phyloP scores from a whole-genome alignment of 2,329 filamentous ascomycete genomes.

The Fusarium pininemorale region DNA sequence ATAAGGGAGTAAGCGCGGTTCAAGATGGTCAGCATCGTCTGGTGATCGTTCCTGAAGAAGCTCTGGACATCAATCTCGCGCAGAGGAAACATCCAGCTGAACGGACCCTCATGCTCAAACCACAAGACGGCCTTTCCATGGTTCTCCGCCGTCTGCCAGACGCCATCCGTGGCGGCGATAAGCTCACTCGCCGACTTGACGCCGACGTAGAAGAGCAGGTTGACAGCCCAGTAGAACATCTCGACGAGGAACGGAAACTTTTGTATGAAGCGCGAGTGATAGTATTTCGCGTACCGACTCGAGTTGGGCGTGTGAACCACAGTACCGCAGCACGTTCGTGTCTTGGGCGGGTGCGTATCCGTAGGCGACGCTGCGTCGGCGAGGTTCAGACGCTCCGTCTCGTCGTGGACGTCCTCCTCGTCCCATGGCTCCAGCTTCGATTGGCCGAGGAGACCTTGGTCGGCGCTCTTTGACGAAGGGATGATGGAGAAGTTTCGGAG shows the following conservation, averaged over 20 bases:
- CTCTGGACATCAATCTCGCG: conserved; percentile 62
- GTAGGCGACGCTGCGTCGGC: conserved; percentile 17
- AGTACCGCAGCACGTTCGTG: conserved; percentile 59
- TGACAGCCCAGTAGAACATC: conserved; percentile 79
- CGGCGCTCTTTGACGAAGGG: conserved; percentile 24
- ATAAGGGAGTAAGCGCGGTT: conserved; percentile 69
- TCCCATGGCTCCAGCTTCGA: conserved; percentile 36
- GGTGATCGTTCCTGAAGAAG: conserved; percentile 65
- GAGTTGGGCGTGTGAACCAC: conserved; percentile 65
- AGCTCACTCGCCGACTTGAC: conserved; percentile 41
- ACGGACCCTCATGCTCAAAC: conserved; percentile 60
- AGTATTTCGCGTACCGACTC: conserved; percentile 66
- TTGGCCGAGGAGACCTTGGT: conserved; percentile 38
- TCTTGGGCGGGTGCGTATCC: conserved; percentile 55
- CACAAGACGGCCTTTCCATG: conserved; percentile 65
- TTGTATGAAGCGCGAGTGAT: conserved; percentile 70
- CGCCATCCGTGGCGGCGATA: conserved; percentile 51
- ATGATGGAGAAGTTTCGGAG: conserved; percentile 38
- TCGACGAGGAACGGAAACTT: conserved; percentile 75
- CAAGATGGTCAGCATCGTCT: conserved; percentile 61
- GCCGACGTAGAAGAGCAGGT: conserved; percentile 66
- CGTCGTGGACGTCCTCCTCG: conserved; percentile 35
- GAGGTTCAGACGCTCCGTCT: conserved; percentile 23
- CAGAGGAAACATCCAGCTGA: conserved; percentile 63
- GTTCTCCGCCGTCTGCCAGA: conserved; percentile 65